Base-by-base conservation (phyloP, 192 early-diverging fungal genomes). In the Coemansia sp. region DNA sequence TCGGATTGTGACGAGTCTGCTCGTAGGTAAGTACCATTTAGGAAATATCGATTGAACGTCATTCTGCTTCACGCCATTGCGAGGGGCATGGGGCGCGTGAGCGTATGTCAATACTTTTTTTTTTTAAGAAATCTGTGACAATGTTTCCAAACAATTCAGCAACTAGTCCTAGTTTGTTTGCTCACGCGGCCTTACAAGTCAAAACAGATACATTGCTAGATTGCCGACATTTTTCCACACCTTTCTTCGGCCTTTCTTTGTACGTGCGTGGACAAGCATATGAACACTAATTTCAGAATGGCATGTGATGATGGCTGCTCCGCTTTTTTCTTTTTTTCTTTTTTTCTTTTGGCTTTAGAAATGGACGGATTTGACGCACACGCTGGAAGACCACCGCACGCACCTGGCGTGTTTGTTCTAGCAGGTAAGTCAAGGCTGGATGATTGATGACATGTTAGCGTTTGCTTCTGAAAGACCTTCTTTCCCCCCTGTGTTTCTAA, bases 1-100 rank as follows among this genome's bases (percentile, higher is more conserved):
- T 57, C 87, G 95, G 23, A 92, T 96, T 25, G 94, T 95, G n/a
- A 94, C 95, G 36, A 87, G 89, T 25, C 84, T 97, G 53, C 83
- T 97, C 25, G 74, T 84, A 27, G 81, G 81, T 73, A 76, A 78
- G 81, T 63, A 17, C 27, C 25, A 15, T 63, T 38, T 14, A 29
- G 5, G 32, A 21, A 4, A 27, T 17, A 3, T 42, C 0, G 46
- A 21, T 15, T 29, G 42, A 59, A 15, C 57, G 57, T 1, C 57
- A 59, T 37, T 0, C 2, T 57, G 31, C 55, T 8, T n/a, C 46
- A 21, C 3, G 8, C 9, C 46, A 8, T n/a, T 21, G 8, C 9
- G 42, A n/a, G 46, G 46, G 7, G 46, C n/a, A 25, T 51, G 27
- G 27, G n/a, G 2, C 17, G 34, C 14, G 32, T 34, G 57, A 15